Evolutionary conservation across 805 yeast species (phyloP).

Genomic region (Ogataea ganodermae): DNA sequence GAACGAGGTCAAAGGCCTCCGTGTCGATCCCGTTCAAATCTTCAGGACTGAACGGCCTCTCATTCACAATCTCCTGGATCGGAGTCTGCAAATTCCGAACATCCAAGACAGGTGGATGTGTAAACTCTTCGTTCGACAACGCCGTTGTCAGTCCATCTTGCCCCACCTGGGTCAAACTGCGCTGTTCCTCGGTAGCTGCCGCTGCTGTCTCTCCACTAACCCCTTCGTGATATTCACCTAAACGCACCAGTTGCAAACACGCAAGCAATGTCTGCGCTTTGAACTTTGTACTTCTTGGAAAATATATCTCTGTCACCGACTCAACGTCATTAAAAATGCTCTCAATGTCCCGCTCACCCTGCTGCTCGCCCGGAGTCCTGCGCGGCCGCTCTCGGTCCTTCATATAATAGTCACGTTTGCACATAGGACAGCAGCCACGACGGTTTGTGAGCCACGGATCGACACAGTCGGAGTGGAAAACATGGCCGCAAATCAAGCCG

Average conservation of each 20-base stretch:
- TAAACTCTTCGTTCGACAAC: slow-evolving; percentile 16
- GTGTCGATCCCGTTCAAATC: slow-evolving; percentile 48
- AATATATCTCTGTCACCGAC: slow-evolving; percentile 17
- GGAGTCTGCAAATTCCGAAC: slow-evolving; percentile 23
- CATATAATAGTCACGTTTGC: slow-evolving; percentile 67
- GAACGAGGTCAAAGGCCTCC: slow-evolving; percentile 43
- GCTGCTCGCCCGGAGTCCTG: slow-evolving; percentile 7
- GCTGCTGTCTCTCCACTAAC: no score
- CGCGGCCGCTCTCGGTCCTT: slow-evolving; percentile 30
- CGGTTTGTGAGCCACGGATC: slow-evolving; percentile 80
- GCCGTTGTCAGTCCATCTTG: neutral
- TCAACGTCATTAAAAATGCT: slow-evolving; percentile 28
- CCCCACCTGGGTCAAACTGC: no score
- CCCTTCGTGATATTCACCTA: slow-evolving; percentile 21
- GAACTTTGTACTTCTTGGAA: slow-evolving; percentile 29
- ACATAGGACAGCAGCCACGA: slow-evolving; percentile 81
- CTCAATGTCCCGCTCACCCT: slow-evolving; percentile 27
- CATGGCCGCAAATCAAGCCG: slow-evolving; percentile 80
- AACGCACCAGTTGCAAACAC: slow-evolving; percentile 20
- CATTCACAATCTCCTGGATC: slow-evolving; percentile 26
- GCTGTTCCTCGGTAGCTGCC: no score
- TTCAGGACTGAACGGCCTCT: slow-evolving; percentile 43
- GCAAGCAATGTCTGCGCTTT: slow-evolving; percentile 31
- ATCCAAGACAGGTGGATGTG: slow-evolving; percentile 33
- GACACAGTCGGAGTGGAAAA: slow-evolving; percentile 75